phyloP scores from a whole-genome alignment of 2,329 filamentous ascomycete species.

The Zymoseptoria brevis region DNA sequence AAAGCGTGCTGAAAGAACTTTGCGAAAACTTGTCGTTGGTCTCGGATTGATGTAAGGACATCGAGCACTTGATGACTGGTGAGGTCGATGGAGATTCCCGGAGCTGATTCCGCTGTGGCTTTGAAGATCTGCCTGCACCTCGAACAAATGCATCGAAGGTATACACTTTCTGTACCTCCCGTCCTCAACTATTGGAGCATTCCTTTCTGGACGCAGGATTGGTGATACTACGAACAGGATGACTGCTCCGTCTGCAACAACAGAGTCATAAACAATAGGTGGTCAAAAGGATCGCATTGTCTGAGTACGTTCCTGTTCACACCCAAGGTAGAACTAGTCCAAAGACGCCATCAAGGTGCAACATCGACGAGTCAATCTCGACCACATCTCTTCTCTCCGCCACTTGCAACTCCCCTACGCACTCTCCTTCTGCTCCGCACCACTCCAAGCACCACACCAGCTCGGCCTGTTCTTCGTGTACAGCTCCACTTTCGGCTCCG shows the following conservation, averaged over 20 bases:
- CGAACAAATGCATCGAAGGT: not conserved
- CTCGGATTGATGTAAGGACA: not conserved
- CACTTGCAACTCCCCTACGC: constrained; percentile 1
- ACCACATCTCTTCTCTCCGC: not conserved
- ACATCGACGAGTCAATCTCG: not conserved
- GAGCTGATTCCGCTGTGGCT: not conserved
- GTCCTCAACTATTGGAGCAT: too few species aligned
- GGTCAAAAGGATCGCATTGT: not conserved
- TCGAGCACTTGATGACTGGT: too few species aligned
- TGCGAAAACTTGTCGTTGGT: not conserved
- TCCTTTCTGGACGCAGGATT: not conserved
- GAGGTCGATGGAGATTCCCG: not conserved
- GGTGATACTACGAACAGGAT: too few species aligned
- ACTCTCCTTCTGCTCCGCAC: constrained; percentile 21
- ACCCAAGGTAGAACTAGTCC: not conserved
- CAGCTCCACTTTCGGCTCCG: constrained; percentile 23
- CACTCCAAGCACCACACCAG: constrained; percentile 21
- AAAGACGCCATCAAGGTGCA: not conserved
- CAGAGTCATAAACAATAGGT: too few species aligned
- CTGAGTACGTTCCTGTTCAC: not conserved
- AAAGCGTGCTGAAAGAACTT: not conserved
- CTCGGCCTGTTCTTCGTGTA: constrained; percentile 25
- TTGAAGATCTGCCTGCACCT: not conserved
- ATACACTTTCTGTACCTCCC: not conserved
- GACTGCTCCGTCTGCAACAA: too few species aligned